Evolutionary conservation across 2,329 filamentous ascomycete species (phyloP), one percentile per base, ranked within the genome.

Genomic region (Aphanocladium album): DNA sequence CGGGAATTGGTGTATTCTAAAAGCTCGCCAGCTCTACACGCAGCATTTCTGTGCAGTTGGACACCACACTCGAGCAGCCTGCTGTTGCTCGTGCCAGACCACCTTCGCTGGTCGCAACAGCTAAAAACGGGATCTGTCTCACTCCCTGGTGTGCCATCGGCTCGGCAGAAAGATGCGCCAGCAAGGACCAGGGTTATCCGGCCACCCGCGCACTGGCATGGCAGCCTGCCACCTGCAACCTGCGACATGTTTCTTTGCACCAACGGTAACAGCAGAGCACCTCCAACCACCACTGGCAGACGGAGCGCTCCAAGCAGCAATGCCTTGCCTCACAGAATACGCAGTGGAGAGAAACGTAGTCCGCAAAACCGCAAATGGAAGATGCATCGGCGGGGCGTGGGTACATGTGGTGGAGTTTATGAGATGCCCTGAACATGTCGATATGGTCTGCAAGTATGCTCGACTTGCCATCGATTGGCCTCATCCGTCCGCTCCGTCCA

Each of bases 381-480:
- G 57, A 59, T 59, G 57, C 57, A 59, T 59, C 57, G 46, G 57
- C 57, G 57, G 57, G 57, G 57, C 57, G 39, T 53, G 57, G 57
- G 43, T 52, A 45, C 39, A 16, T 45, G 47, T 46, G 57, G 57
- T 59, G 57, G 57, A 46, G 37, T 25, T 37, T 23, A n/a, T 59
- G 14, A 59, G 57, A 59, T 59, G 57, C 19, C 19, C 25, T 50
- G 35, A 45, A 59, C 37, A 57, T 35, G 25, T 27, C 30, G 43
- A 21, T 16, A 21, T 9, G 16, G n/a, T 30, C 52, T 33, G 25
- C 23, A 23, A 33, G 37, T 33, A 21, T 43, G 21, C 37, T 54
- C 19, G 5, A 33, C 47, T 33, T 35, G n/a, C 27, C 17, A 35
- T 21, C 47, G 9, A 33, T 21, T 49, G 30, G 25, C 27, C 56